Evolutionary conservation across 257 asterid species (phyloP), one percentile per base, ranked within the genome.

Genomic region (Echium plantagineum): DNA sequence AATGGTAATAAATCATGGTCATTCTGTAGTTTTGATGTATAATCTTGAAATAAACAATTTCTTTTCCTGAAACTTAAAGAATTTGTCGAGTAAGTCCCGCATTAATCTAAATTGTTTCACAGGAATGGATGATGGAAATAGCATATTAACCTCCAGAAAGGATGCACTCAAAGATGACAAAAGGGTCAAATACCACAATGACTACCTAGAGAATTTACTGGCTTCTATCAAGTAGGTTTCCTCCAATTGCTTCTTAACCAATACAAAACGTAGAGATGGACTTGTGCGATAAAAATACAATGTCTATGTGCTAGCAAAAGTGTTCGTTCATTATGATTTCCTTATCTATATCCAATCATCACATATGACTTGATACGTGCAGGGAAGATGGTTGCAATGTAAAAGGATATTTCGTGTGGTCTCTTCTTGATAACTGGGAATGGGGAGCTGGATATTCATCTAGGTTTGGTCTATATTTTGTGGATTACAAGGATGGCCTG

Each of bases 71-170:
- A 15, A 10, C 47, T 8, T 10, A 2, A 35, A 0, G 13, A 10
- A 42, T 42, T 42, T 42, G 49, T 42, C 49, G 16, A 1, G 3
- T 13, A 42, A 42, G 49, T 42, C 49, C 15, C 15, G 12, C 17
- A 10, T 42, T 12, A 9, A 2, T 42, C 49, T 10, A 2, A 42
- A 57, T 56, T 9, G 10, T 38, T 66, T 1, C 32, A 52, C 57
- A 91, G 96, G 98, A 57, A 91, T 88, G 98, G 95, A 91, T 59
- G 97, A 88, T 61, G 78, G 74, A 61, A 85, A 85, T 72, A 74
- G 46, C 52, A 74, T 73, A 6, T 65, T 81, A 18, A 60, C 9
- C 58, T 58, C 95, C 1, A 31, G 74, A 9, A 61, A 79, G 48
- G 63, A 73, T 8, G 85, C 83, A 38, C 75, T 83, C 2, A 81